Evolutionary conservation across 139 green algal species (phyloP).

Genomic region (Auxenochlorella protothecoides): DNA sequence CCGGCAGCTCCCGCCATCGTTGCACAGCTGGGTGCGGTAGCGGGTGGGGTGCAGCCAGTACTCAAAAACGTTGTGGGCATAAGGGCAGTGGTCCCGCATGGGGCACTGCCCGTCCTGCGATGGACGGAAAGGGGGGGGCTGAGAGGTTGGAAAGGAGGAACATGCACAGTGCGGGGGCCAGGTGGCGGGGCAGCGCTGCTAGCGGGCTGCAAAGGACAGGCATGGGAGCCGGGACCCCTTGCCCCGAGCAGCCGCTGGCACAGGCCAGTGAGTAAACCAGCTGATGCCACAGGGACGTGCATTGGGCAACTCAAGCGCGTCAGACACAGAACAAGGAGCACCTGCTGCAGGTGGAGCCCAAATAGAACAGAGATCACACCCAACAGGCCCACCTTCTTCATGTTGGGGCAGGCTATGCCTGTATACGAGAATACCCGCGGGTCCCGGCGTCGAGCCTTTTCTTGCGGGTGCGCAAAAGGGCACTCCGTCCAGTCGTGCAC

Average conservation of each 20-base stretch:
- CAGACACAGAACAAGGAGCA: too few species aligned
- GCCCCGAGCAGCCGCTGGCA: not conserved
- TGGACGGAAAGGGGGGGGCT: not conserved
- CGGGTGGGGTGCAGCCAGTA: constrained; percentile 82
- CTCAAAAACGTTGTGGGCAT: constrained; percentile 86
- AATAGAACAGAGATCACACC: too few species aligned
- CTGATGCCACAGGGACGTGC: too few species aligned
- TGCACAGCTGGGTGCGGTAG: constrained; percentile 89
- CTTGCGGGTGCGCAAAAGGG: constrained; percentile 87
- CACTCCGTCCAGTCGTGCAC: constrained; percentile 57
- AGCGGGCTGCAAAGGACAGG: not conserved
- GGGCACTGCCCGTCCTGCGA: constrained; percentile 49
- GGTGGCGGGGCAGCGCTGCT: not conserved
- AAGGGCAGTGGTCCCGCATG: constrained; percentile 64
- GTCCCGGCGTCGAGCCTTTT: constrained; percentile 85
- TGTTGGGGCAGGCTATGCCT: constrained; percentile 87
- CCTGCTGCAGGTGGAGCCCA: too few species aligned
- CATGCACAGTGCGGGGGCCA: not conserved
- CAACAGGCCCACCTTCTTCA: constrained; percentile 53
- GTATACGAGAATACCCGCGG: constrained; percentile 72
- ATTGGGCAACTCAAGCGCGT: too few species aligned
- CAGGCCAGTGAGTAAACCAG: too few species aligned
- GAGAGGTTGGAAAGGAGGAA: not conserved
- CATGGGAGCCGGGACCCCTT: not conserved
- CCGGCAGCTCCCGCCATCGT: constrained; percentile 63